Evolutionary conservation across 805 yeast genomes (phyloP).

Genomic region (Wickerhamomyces ciferrii): DNA sequence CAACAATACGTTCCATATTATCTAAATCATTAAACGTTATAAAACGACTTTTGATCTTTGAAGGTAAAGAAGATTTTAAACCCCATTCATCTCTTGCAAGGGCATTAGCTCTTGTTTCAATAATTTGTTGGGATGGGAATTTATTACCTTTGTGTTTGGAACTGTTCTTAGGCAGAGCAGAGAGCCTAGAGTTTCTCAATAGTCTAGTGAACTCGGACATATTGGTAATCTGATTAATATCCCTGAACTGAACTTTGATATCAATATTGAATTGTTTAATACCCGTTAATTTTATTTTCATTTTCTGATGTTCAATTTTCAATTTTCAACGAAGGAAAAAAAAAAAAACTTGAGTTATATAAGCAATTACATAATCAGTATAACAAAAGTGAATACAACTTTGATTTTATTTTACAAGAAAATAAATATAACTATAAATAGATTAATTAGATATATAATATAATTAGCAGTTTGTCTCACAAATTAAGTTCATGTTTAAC

Average conservation of each 20-base stretch:
- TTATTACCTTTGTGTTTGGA: conserved; percentile 7
- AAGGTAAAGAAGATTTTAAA: conserved; percentile 65
- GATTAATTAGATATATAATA: too few species aligned
- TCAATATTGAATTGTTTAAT: too few species aligned
- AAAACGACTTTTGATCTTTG: conserved; percentile 50
- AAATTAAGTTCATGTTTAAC: too few species aligned
- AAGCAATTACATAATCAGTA: too few species aligned
- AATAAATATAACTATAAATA: too few species aligned
- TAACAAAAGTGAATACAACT: too few species aligned
- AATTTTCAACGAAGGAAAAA: too few species aligned
- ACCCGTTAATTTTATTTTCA: too few species aligned
- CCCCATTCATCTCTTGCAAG: conserved; percentile 72
- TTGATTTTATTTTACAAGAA: too few species aligned
- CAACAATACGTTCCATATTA: conserved; percentile 61
- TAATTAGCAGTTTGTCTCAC: too few species aligned
- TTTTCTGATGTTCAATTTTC: too few species aligned
- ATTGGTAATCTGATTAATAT: neutral
- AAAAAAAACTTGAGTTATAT: too few species aligned
- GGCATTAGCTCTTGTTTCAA: conserved; percentile 63
- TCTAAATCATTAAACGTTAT: conserved; percentile 64
- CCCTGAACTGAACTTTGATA: neutral
- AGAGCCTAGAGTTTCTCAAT: conserved; percentile 26
- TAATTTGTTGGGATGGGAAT: conserved; percentile 66
- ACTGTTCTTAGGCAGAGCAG: conserved; percentile 27
- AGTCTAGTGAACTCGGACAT: conserved; percentile 24